Base-by-base conservation (phyloP, 78 protist genomes). In the Bodo saltans region DNA sequence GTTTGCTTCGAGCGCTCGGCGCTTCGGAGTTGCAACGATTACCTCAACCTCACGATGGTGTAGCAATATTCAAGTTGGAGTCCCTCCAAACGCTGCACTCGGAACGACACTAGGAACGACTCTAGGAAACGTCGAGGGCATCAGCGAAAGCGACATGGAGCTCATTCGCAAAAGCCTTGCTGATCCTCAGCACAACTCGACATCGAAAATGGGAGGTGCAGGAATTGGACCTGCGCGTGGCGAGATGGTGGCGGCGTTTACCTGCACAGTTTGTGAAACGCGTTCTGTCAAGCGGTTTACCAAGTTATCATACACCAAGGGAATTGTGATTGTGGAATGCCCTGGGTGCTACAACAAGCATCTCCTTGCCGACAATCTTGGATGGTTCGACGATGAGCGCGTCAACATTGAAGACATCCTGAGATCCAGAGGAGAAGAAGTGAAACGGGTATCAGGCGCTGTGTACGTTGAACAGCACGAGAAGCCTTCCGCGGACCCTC, bases 311-410 rank as follows among this genome's bases (percentile, higher is more conserved):
- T 85, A 85, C 79, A 39, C 12, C 37, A 74, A 17, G 29, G 89
- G 89, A 33, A 27, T 87, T 35, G 89, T 87, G n/a, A 1, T 87
- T 21, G 74, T 80, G 25, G 68, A 68, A 30, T 87, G 89, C 67
- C 89, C 85, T 1, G 68, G 83, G 39, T 71, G 79, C 74, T n/a
- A 29, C 41, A 83, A 80, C 35, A 52, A 34, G 74, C 89, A 87
- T 39, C 38, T 87, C 40, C 69, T 87, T 30, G 89, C 89, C 12
- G 89, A 87, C 79, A 78, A 87, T 78, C 33, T 87, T 37, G 85
- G 85, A 72, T 87, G 85, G 87, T 87, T 87, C 70, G 3, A 3
- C 72, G 73, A 81, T 28, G 78, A 25, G 39, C n/a, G 4, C 37
- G 75, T 42, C 72, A 83, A 83, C 74, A 78, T 83, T 35, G 87